Evolutionary conservation across 2,329 filamentous ascomycete genomes (phyloP).

Genomic region (Botrytis deweyae): DNA sequence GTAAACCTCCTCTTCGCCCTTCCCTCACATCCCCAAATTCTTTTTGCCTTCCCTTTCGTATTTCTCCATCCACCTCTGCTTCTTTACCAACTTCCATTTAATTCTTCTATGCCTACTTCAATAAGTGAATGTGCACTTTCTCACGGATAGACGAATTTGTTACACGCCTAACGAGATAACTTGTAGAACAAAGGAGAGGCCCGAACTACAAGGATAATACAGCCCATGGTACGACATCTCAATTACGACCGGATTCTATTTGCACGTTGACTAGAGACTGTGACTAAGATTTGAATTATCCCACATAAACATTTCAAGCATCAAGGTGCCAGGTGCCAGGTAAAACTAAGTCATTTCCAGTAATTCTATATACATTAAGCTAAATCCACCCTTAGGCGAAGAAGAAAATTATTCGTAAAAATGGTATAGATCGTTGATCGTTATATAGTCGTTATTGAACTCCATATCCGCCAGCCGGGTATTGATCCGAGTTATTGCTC

Average conservation of each 20-base stretch:
- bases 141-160: background rate
- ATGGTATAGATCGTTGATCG: constrained; percentile 5
- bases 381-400: background rate
- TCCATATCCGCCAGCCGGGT: constrained; percentile 7
- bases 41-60: background rate
- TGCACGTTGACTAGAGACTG: background rate
- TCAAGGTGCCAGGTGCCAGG: background rate
- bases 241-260: background rate
- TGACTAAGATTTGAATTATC: background rate
- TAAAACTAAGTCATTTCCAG: background rate
- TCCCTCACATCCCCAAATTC: background rate
- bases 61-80: background rate
- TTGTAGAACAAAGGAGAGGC: background rate
- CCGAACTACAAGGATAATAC: background rate
- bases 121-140: background rate
- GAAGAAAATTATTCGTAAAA: constrained; percentile 2
- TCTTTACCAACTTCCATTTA: background rate
- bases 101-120: background rate
- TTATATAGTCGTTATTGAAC: constrained; percentile 2
- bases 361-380: constrained; percentile 3
- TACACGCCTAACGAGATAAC: background rate
- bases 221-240: background rate
- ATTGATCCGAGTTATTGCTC: constrained; percentile 11
- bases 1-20: background rate
- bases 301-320: background rate